These are phyloP conservation scores for Pneumocystis oryctolagi DNA, from an alignment of 1,139 yeast genomes.

Conservation along the genomic window DNA sequence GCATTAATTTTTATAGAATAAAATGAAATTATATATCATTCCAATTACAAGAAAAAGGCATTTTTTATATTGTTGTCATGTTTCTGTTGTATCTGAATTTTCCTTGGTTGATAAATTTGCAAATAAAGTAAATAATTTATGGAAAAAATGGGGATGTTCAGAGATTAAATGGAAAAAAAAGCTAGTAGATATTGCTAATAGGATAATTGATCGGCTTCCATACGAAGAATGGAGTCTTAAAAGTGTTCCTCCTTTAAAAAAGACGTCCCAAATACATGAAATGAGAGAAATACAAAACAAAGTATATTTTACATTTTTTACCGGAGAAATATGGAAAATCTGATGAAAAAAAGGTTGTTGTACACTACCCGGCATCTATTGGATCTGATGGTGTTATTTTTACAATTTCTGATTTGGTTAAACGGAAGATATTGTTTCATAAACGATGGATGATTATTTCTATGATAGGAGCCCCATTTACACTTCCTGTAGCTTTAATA, in stretches of 20 bases:
- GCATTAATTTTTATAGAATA: neutral
- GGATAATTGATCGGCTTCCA: constrained; percentile 24
- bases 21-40: neutral
- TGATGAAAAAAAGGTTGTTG: neutral
- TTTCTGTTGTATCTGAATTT: neutral
- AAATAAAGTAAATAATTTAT: constrained; percentile 7
- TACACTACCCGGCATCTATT: neutral
- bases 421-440: constrained; percentile 32
- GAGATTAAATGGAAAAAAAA: constrained; percentile 25
- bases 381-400: neutral
- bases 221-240: constrained; percentile 30
- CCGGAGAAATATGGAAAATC: neutral
- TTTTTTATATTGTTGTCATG: neutral
- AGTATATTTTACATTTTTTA: neutral
- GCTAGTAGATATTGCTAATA: constrained; percentile 24
- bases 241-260: constrained; percentile 1
- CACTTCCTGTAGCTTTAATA: constrained; percentile 49
- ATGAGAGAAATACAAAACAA: neutral
- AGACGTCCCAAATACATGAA: neutral
- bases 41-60: neutral
- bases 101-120: constrained; percentile 8
- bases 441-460: neutral
- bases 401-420: constrained; percentile 8
- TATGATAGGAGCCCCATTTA: constrained; percentile 34
- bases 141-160: constrained; percentile 19